phyloP scores from a whole-genome alignment of 2,329 filamentous ascomycete genomes.

The Aspergillus luchuensis region DNA sequence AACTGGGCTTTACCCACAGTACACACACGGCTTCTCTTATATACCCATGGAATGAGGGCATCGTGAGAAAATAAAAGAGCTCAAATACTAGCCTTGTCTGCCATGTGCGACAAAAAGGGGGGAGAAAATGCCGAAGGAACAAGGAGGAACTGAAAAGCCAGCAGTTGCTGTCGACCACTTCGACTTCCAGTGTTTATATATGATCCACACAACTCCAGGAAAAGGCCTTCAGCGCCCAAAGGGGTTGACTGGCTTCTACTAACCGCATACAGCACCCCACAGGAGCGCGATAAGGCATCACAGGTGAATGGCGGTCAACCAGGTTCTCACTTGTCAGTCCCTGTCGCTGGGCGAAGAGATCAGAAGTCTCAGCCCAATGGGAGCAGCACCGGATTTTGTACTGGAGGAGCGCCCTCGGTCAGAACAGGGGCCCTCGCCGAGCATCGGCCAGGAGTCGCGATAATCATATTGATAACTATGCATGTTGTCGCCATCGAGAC shows the following conservation, averaged over 20 bases:
- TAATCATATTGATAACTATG: slow-evolving; percentile 2
- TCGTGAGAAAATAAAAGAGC: not conserved
- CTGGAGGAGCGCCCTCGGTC: not conserved
- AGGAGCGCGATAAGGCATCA: slow-evolving; percentile 30
- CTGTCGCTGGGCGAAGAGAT: not conserved
- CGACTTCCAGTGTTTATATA: not conserved
- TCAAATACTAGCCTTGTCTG: not conserved
- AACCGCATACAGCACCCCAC: slow-evolving; percentile 13
- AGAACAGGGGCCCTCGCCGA: slow-evolving; percentile 5
- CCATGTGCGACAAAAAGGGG: not conserved
- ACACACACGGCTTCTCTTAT: not conserved
- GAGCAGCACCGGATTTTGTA: slow-evolving; percentile 10
- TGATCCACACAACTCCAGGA: not conserved
- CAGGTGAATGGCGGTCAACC: slow-evolving; percentile 19
- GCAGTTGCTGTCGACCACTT: not conserved
- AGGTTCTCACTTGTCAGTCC: not conserved
- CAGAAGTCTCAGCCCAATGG: slow-evolving; percentile 5
- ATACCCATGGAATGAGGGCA: not conserved
- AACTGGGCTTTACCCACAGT: not conserved
- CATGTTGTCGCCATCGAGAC: not conserved
- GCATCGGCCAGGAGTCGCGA: slow-evolving; percentile 8
- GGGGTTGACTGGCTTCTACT: not conserved
- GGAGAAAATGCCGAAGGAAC: not conserved
- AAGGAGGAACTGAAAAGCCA: not conserved
- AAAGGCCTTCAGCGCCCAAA: not conserved